Percentiles rank a stretch among this genome's conserved stretches.
phyloP scores from a whole-genome alignment of 1,284 basidiomycete genomes.

The Trametes polyzona region DNA sequence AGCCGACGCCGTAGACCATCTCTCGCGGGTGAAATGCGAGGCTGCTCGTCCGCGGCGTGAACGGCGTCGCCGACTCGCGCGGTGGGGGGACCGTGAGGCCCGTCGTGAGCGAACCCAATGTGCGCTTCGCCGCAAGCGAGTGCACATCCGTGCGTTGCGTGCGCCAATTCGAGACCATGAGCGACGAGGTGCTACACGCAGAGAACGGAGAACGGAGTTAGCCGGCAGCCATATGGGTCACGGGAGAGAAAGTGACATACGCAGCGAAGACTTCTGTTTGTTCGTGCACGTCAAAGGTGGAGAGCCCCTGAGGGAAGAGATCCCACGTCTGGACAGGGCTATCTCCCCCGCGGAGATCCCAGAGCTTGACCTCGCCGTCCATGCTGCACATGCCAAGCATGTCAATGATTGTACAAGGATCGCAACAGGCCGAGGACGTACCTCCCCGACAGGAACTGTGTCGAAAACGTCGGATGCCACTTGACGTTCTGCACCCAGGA shows the following conservation, averaged over 20 bases:
- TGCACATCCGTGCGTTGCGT: slow-evolving; percentile 66
- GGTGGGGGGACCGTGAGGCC: slow-evolving; percentile 56
- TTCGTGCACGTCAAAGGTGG: slow-evolving; percentile 88
- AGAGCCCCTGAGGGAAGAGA: slow-evolving; percentile 73
- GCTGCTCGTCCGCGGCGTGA: slow-evolving; percentile 64
- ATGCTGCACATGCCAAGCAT: slow-evolving; percentile 52
- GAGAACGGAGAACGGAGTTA: too few species aligned
- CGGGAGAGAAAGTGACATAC: slow-evolving; percentile 51
- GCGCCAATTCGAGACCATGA: slow-evolving; percentile 61
- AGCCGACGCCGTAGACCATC: slow-evolving; percentile 78
- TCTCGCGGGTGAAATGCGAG: slow-evolving; percentile 79
- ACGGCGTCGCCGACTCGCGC: slow-evolving; percentile 57
- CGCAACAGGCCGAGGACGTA: slow-evolving; percentile 35
- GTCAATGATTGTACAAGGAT: not conserved
- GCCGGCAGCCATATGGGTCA: not conserved
- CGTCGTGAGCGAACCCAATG: slow-evolving; percentile 58
- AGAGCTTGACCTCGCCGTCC: slow-evolving; percentile 90
- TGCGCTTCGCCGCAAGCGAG: slow-evolving; percentile 46
- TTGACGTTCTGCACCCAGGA: slow-evolving; percentile 93
- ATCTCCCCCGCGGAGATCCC: slow-evolving; percentile 84
- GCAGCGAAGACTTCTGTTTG: slow-evolving; percentile 86
- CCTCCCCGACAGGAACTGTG: slow-evolving; percentile 91
- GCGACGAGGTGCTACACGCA: slow-evolving; percentile 58
- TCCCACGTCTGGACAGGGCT: slow-evolving; percentile 69
- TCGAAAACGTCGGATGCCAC: slow-evolving; percentile 76